phyloP scores from a whole-genome alignment of 2,329 filamentous ascomycete species.

The Exophiala sideris region DNA sequence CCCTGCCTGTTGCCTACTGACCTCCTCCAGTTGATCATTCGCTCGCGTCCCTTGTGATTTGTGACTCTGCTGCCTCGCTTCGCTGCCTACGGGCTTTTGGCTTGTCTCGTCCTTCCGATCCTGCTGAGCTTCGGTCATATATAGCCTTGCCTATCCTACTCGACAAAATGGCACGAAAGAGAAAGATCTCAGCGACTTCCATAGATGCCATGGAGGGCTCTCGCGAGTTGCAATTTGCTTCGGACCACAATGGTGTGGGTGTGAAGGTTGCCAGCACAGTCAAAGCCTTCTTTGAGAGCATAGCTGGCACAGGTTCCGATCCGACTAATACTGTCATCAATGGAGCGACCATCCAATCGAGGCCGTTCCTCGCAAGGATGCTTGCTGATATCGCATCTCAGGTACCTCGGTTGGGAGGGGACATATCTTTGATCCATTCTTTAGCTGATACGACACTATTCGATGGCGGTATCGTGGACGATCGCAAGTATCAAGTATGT shows the following conservation, averaged over 20 bases:
- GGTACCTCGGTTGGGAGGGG: constrained; percentile 24
- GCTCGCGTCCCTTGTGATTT: neutral
- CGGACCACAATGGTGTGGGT: constrained; percentile 2
- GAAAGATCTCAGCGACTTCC: constrained; percentile 20
- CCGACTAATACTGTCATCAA: constrained; percentile 29
- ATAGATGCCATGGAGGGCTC: constrained; percentile 17
- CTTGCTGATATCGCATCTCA: constrained; percentile 28
- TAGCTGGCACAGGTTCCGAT: constrained; percentile 21
- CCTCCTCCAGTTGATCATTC: constrained; percentile 3
- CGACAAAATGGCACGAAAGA: constrained; percentile 13
- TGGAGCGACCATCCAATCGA: constrained; percentile 22
- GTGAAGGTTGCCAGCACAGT: constrained; percentile 15
- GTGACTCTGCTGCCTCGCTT: constrained; percentile 2
- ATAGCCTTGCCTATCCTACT: constrained; percentile 6
- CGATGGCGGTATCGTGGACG: constrained; percentile 28
- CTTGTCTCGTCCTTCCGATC: neutral
- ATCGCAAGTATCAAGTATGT: constrained; percentile 29
- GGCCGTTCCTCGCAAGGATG: constrained; percentile 18
- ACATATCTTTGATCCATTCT: constrained; percentile 25
- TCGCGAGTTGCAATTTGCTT: constrained; percentile 8
- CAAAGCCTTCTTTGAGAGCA: constrained; percentile 22
- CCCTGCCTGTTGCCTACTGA: constrained; percentile 9
- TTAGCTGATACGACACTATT: constrained; percentile 28
- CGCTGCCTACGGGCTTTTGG: neutral
- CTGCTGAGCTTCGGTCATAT: constrained; percentile 6